Evolutionary conservation across 2,329 filamentous ascomycete species (phyloP).

Genomic region (Pestalotiopsis sp.): DNA sequence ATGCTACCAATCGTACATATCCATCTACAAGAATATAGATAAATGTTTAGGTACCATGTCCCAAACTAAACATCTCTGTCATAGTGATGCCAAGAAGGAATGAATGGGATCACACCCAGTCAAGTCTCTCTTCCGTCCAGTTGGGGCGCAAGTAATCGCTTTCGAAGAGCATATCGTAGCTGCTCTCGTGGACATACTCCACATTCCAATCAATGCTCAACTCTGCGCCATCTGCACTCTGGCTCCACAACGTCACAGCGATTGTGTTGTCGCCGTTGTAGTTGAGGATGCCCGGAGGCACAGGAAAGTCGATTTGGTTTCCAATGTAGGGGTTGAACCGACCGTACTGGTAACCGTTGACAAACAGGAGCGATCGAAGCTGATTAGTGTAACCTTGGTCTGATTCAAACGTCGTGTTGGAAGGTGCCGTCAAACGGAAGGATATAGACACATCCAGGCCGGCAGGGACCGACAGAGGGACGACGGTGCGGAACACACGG

Average conservation of each 20-base stretch:
- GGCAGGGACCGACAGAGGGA: slow-evolving; percentile 51
- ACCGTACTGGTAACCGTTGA: slow-evolving; percentile 69
- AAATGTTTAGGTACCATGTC: too few relatives aligned
- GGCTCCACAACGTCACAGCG: slow-evolving; percentile 61
- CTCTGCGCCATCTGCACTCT: slow-evolving; percentile 52
- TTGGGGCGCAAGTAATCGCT: slow-evolving; percentile 49
- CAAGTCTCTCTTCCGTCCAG: slow-evolving; percentile 45
- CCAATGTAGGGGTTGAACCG: slow-evolving; percentile 63
- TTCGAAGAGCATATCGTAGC: slow-evolving; percentile 53
- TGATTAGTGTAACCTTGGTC: slow-evolving; percentile 35
- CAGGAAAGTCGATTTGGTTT: slow-evolving; percentile 61
- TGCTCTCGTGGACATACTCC: slow-evolving; percentile 56
- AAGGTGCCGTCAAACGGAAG: slow-evolving; percentile 51
- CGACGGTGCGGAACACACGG: slow-evolving; percentile 55
- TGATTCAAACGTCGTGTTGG: slow-evolving; percentile 39
- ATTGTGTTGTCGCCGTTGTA: slow-evolving; percentile 62
- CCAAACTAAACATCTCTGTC: not conserved
- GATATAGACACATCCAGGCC: slow-evolving; percentile 59
- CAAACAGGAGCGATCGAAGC: slow-evolving; percentile 56
- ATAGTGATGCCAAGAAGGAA: not conserved
- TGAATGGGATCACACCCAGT: slow-evolving; percentile 33
- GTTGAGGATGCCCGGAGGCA: slow-evolving; percentile 61
- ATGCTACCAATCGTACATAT: too few relatives aligned
- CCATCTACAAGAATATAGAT: too few relatives aligned
- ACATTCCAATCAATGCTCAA: slow-evolving; percentile 52